Conservation (phyloP, 2,329 filamentous ascomycete genomes). For the Thelonectria discophora region DNA sequence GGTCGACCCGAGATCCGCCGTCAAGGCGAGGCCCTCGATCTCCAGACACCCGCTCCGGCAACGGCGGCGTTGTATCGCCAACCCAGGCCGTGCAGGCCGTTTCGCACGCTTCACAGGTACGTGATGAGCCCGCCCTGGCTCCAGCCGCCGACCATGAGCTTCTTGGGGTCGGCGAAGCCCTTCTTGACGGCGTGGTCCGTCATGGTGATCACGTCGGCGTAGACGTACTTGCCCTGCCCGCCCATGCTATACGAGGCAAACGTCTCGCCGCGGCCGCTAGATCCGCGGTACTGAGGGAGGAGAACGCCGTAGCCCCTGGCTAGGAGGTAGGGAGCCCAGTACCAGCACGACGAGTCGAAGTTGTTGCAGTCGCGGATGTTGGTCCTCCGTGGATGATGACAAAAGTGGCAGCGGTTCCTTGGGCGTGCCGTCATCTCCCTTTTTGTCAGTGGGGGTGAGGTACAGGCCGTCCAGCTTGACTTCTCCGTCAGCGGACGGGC, state of each 20-base stretch:
- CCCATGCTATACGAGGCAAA: conserved; percentile 44
- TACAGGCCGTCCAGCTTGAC: conserved; percentile 28
- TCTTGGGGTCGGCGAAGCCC: conserved; percentile 44
- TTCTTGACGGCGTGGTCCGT: conserved; percentile 46
- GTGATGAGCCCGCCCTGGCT: conserved; percentile 51
- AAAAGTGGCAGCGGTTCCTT: conserved; percentile 22
- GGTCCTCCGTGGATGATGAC: conserved; percentile 31
- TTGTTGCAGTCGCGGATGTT: conserved; percentile 19
- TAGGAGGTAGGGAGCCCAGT: conserved; percentile 46
- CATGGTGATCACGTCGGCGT: conserved; percentile 48
- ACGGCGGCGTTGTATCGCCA: conserved; percentile 50
- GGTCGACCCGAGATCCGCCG: conserved; percentile 33
- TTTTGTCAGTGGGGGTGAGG: conserved; percentile 13
- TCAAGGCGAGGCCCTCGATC: conserved; percentile 47
- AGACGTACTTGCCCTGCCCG: conserved; percentile 47
- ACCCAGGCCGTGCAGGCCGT: conserved; percentile 43
- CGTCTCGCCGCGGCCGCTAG: conserved; percentile 43
- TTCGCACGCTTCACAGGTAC: conserved; percentile 49
- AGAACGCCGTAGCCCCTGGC: conserved; percentile 50
- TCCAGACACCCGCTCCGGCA: conserved; percentile 50
- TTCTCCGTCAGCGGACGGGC: conserved; percentile 23
- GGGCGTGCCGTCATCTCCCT: neutral
- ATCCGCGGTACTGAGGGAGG: conserved; percentile 51
- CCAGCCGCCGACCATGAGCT: conserved; percentile 49
- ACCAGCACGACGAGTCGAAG: conserved; percentile 41